phyloP scores from a whole-genome alignment of 2,329 filamentous ascomycete species.

The Paecilomyces variotii region DNA sequence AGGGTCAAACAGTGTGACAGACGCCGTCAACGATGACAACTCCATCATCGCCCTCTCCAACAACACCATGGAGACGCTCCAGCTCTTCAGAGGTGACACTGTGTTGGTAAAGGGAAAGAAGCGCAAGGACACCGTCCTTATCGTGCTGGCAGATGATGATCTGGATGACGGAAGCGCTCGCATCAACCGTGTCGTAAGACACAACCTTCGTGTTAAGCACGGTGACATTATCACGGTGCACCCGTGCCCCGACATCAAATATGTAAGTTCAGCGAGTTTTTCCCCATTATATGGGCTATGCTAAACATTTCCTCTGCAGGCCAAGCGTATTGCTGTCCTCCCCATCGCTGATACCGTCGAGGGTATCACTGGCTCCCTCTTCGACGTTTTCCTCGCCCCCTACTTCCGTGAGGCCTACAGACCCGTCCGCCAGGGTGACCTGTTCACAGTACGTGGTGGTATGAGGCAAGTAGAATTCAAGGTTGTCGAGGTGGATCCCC shows the following conservation, averaged over 20 bases:
- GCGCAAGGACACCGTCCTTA: conserved; percentile 97
- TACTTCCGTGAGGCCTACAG: conserved; percentile 99
- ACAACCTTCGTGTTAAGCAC: conserved; percentile 97
- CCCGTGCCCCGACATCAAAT: conserved; percentile 99
- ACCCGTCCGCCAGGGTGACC: conserved; percentile 91
- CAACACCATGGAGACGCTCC: conserved; percentile 96
- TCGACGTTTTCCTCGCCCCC: conserved; percentile 97
- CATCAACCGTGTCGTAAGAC: conserved; percentile 96
- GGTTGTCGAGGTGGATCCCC: conserved; percentile 96
- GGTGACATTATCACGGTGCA: conserved; percentile 97
- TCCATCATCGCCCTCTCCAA: conserved; percentile 97
- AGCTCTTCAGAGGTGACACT: conserved; percentile 97
- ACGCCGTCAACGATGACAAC: conserved; percentile 99
- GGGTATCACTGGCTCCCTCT: conserved; percentile 92
- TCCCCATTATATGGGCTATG: conserved; percentile 13
- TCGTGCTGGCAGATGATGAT: conserved; percentile 94
- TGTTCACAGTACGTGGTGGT: conserved; percentile 93
- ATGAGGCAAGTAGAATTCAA: conserved; percentile 99
- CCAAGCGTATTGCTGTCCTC: conserved; percentile 96
- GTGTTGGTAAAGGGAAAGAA: conserved; percentile 99
- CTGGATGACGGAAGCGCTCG: conserved; percentile 94
- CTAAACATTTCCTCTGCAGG: conserved; percentile 44
- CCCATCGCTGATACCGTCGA: conserved; percentile 98
- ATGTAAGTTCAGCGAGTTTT: conserved; percentile 55
- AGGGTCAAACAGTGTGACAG: conserved; percentile 65